Evolutionary conservation across 805 yeast genomes (phyloP).

Genomic region (Metschnikowia kunwiensis): DNA sequence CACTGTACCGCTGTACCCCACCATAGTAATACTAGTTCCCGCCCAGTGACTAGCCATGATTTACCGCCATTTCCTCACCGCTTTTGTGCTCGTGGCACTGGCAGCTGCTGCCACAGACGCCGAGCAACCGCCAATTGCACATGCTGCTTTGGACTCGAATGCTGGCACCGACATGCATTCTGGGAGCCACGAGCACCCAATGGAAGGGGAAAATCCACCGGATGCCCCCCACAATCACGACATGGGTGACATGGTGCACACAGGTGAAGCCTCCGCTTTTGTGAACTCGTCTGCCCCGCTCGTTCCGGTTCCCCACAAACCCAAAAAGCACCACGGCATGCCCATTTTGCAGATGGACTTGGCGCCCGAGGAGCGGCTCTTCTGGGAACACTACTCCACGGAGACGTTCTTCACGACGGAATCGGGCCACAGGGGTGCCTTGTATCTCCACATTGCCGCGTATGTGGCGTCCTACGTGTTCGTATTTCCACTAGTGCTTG

Average conservation of each 20-base stretch:
- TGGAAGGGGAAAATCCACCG: too few species aligned
- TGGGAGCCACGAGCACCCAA: too few species aligned
- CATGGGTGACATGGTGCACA: neutral
- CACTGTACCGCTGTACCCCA: too few species aligned
- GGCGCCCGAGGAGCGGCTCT: slow-evolving; percentile 66
- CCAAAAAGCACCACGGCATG: slow-evolving; percentile 57
- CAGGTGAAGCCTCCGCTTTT: too few species aligned
- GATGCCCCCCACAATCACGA: slow-evolving; percentile 1
- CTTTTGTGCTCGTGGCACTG: too few species aligned
- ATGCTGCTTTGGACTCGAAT: too few species aligned
- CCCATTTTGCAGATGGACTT: slow-evolving; percentile 70
- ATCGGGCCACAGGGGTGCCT: slow-evolving; percentile 46
- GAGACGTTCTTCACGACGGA: slow-evolving; percentile 66
- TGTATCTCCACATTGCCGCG: slow-evolving; percentile 53
- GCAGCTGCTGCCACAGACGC: too few species aligned
- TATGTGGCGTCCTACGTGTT: slow-evolving; percentile 45
- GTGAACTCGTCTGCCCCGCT: slow-evolving; percentile 1
- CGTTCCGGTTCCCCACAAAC: slow-evolving; percentile 35
- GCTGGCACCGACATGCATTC: too few species aligned
- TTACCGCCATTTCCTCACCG: too few species aligned
- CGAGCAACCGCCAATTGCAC: too few species aligned
- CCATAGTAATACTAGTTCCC: too few species aligned
- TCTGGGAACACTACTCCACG: slow-evolving; percentile 77
- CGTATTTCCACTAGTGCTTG: slow-evolving; percentile 65
- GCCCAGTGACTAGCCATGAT: too few species aligned